Evolutionary conservation across 2,329 filamentous ascomycete species (phyloP), one percentile per base, ranked within the genome.

Genomic region (Cephalotrichum gorgonifer): DNA sequence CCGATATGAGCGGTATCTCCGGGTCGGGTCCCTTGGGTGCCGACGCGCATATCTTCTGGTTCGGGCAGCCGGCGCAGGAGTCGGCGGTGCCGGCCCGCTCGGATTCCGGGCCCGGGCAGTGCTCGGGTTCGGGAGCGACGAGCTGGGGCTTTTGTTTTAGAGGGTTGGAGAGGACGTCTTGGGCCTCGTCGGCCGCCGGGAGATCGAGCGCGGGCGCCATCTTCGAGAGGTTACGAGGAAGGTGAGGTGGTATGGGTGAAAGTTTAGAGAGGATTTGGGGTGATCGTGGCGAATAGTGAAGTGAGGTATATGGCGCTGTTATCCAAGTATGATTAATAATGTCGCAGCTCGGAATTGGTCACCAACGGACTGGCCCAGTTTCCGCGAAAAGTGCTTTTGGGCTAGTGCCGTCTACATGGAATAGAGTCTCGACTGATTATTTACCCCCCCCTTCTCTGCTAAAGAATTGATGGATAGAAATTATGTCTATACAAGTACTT

Each of bases 1-100:
- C 79, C 15, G 89, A 85, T 58, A 98, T 96, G 56, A 93, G 65
- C 3, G 89, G 83, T 43, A 97, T 87, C 64, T 98, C 93, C 0
- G 91, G 91, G 63, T 98, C 93, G 2, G 93, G 91, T 0, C 91
- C 93, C 67, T 96, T 96, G 22, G 91, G 90, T 1, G 90, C 86
- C 1, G 90, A 87, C 17, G 91, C 90, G 72, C 93, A 98, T 59
- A 98, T 95, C 44, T 81, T 74, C 70, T 98, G 90, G 71, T 98
- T 98, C 2, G 93, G 93, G 62, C 93, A 98, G 48, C 90, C 90
- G 44, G 85, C 88, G 71, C 93, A 98, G 41, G 88, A 89, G 67
- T 95, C 90, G 47, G 79, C 79, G 52, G 74, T 74, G 53, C 82
- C 82, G 50, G 82, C 82, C 56, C 78, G 69, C 55, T 88, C 74